Percentiles rank a stretch among this genome's conserved stretches.
Evolutionary conservation across 192 early-diverging fungal species (phyloP).

Genomic region (Spinellus fusiger): DNA sequence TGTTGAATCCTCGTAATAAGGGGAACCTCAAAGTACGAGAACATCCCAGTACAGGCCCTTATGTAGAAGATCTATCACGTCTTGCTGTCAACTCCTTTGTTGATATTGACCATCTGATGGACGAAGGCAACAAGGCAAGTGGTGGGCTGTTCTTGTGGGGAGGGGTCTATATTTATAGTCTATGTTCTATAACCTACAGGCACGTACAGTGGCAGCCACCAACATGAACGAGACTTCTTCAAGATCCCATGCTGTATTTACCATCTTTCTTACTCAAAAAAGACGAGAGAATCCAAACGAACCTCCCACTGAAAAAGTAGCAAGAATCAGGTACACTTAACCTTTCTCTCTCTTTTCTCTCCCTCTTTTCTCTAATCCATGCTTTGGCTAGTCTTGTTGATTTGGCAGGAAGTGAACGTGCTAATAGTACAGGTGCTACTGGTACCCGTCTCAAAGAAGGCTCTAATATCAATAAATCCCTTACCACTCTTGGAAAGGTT

Average conservation of each 20-base stretch:
- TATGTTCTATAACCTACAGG: slow-evolving; percentile 30
- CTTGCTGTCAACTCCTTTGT: slow-evolving; percentile 70
- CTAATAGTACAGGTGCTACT: slow-evolving; percentile 77
- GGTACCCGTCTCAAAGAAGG: slow-evolving; percentile 85
- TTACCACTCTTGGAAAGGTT: slow-evolving; percentile 90
- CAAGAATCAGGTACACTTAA: slow-evolving; percentile 56
- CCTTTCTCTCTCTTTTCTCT: slow-evolving; percentile 14
- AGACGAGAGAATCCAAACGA: slow-evolving; percentile 37
- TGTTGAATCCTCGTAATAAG: slow-evolving; percentile 67
- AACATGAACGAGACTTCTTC: slow-evolving; percentile 92
- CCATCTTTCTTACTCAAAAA: slow-evolving; percentile 64
- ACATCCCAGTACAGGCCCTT: slow-evolving; percentile 74
- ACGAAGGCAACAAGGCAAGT: slow-evolving; percentile 69
- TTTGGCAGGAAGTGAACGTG: slow-evolving; percentile 92
- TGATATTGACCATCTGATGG: slow-evolving; percentile 68
- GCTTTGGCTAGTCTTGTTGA: slow-evolving; percentile 85
- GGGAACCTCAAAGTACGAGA: slow-evolving; percentile 72
- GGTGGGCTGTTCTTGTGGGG: not conserved
- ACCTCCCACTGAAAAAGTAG: slow-evolving; percentile 61
- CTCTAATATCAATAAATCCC: slow-evolving; percentile 92
- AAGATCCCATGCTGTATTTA: slow-evolving; percentile 84
- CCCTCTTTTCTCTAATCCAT: too few relatives aligned
- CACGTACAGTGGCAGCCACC: slow-evolving; percentile 83
- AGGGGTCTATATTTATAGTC: not conserved
- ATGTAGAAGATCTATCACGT: slow-evolving; percentile 88